Evolutionary conservation across 1,284 basidiomycete species (phyloP).

Genomic region (Ustilago hordei): DNA sequence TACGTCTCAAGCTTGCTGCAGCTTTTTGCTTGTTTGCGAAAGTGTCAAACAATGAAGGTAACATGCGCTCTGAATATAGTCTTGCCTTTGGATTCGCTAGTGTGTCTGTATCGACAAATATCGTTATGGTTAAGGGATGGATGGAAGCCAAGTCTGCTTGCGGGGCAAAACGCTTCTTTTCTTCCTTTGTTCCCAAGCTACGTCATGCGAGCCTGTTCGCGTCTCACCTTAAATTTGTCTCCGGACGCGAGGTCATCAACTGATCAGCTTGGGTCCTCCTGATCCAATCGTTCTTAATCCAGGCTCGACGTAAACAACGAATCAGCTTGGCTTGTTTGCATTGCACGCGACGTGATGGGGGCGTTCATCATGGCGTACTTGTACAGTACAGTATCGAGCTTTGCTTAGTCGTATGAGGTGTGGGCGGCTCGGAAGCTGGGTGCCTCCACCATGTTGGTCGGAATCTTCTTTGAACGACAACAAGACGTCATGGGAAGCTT

Average conservation of each 20-base stretch:
- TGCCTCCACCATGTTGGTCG: background rate
- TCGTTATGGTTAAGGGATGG: background rate
- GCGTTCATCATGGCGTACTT: background rate
- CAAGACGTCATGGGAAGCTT: background rate
- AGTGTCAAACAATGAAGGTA: background rate
- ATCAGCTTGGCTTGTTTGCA: background rate
- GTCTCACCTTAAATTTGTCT: constrained; percentile 16
- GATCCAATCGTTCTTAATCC: background rate
- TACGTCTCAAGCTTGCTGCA: no score
- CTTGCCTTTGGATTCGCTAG: background rate
- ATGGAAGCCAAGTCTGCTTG: background rate
- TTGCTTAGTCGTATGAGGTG: background rate
- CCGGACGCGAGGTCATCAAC: background rate
- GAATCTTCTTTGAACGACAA: background rate
- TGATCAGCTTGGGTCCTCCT: constrained; percentile 5
- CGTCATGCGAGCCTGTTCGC: constrained; percentile 21
- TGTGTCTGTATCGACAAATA: background rate
- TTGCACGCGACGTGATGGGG: background rate
- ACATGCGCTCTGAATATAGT: background rate
- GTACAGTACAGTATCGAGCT: background rate
- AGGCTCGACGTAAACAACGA: background rate
- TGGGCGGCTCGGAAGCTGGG: background rate
- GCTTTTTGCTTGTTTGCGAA: background rate
- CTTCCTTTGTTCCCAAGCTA: constrained; percentile 1
- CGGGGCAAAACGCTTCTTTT: constrained; percentile 13